Base-by-base conservation (phyloP, 2,329 filamentous ascomycete species). In the Myriosclerotinia duriaeana region DNA sequence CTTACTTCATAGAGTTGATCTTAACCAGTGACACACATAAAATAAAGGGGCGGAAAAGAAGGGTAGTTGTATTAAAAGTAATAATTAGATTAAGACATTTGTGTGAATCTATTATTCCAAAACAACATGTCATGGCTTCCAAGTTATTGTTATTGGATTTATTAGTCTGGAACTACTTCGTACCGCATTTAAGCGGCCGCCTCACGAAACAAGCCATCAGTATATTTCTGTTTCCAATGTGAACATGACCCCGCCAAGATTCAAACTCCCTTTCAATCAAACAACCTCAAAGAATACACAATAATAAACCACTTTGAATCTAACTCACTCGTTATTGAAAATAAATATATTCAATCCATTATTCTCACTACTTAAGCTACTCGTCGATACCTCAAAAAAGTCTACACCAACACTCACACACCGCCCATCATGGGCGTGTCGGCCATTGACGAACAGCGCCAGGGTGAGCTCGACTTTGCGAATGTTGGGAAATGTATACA, bases 381-480 rank as follows among this genome's bases (percentile, higher is more conserved):
- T 61, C 30, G 46, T 40, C 9, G 6, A 53, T 44, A 22, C 38
- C 26, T 53, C 38, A 34, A 26, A 40, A 36, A 50, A n/a, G 62
- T 58, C n/a, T 36, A 58, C 52, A 53, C 20, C 55, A 61, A 61
- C 38, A 46, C 38, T 53, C 20, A 66, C 46, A 66, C 66, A 64
- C 67, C 64, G 59, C 55, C 65, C 64, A 65, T 53, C 50, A 62
- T 69, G 67, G 63, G 64, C 92, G 89, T 90, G 79, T 96, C 93
- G 71, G 86, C 93, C 74, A 89, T 97, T 76, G 88, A 93, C 76
- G 88, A 93, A 75, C 92, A 96, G 83, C 89, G 89, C 74, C 88
- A 91, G 71, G 83, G 90, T 92, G 79, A 78, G 85, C 74, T 64
- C 38, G 12, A 40, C 34, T 62, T 40, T 26, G 42, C n/a, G 58